phyloP scores from a whole-genome alignment of 257 asterid genomes.

The Coffea eugenioides region DNA sequence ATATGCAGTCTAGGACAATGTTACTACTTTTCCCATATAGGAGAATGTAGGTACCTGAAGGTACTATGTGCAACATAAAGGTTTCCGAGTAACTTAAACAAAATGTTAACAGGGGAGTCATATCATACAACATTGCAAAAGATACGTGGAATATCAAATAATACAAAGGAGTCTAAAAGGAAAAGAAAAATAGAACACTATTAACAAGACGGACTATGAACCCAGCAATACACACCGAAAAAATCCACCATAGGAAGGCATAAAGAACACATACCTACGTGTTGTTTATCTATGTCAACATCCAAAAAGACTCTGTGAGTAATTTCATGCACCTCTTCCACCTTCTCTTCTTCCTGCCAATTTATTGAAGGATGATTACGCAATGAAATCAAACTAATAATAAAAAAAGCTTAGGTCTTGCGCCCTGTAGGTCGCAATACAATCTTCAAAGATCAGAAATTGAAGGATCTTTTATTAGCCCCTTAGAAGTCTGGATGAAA shows the following conservation, averaged over 20 bases:
- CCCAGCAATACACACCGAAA: background rate
- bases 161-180: background rate
- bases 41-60: background rate
- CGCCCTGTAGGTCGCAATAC: background rate
- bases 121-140: background rate
- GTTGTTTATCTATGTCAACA: conserved; percentile 93
- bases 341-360: conserved; percentile 50
- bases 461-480: background rate
- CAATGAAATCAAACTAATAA: background rate
- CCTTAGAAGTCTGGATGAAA: background rate
- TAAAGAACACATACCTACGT: conserved; percentile 44
- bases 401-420: background rate
- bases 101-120: background rate
- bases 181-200: background rate
- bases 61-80: background rate
- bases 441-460: background rate
- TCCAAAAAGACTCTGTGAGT: conserved; percentile 91
- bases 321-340: conserved; percentile 66
- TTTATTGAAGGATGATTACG: conserved; percentile 6
- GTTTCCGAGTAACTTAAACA: background rate
- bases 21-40: background rate
- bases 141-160: background rate
- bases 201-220: background rate
- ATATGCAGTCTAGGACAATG: background rate
- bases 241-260: background rate